Base-by-base conservation (phyloP, 768 basidiomycete genomes). In the Mycena galopus region DNA sequence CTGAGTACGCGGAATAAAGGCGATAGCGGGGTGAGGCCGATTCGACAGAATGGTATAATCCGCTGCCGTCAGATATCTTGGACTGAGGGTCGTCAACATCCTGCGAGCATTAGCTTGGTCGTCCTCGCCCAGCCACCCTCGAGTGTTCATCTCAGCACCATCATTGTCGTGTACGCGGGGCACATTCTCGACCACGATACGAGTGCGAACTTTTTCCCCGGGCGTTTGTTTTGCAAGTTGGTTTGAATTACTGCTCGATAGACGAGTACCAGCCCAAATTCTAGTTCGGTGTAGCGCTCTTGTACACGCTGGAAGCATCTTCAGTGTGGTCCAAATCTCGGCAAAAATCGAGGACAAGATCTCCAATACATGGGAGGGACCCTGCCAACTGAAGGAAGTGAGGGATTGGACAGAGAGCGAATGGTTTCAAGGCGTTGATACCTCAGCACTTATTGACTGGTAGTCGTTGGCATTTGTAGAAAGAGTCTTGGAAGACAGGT, bases 31-130 rank as follows among this genome's bases (percentile, higher is more conserved):
- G 29, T 35, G 23, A 14, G 4, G 23, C 42, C 9, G 23, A 35
- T 59, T 4, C 16, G 62, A 59, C 7, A 71, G 35, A 14, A 9
- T 59, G 33, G 12, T 51, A 29, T 59, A 71, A n/a, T 71, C 69
- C 19, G 42, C 21, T 37, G 62, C 14, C n/a, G 17, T 33, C 32
- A 71, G 44, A 33, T 71, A 29, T 37, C 27, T 33, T 1, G 69
- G 63, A n/a, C 53, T 50, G 39, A 71, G 63, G 25, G 69, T 71
- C 25, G 63, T 21, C 8, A 71, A 47, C 11, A 9, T 12, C 17
- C 53, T 47, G 1, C 6, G 8, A 6, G 4, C 33, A 29, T 21
- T 16, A 0, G 23, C 4, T 11, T 27, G 12, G 37, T 65, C 56
- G 19, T 65, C 63, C 35, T 59, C 44, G 21, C 35, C 29, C 1